phyloP scores from a whole-genome alignment of 352 stramenopile genomes.

The Sclerospora graminicola region DNA sequence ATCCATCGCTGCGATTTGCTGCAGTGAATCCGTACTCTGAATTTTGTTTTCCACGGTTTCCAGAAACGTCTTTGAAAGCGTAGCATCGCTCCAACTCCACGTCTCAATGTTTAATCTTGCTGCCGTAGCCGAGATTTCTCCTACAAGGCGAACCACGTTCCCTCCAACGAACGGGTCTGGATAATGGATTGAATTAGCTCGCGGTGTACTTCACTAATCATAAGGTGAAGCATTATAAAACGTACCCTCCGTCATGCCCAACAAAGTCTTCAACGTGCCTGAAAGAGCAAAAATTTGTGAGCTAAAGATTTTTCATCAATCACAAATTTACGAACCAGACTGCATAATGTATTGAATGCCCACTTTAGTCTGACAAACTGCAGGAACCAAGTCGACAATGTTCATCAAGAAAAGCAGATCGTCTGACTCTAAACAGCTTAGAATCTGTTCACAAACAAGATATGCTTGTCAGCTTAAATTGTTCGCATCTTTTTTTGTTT shows the following conservation, averaged over 20 bases:
- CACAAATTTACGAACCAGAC: conserved; percentile 35
- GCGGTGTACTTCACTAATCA: not conserved
- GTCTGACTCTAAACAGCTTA: conserved; percentile 63
- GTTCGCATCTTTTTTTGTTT: not conserved
- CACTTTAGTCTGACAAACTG: conserved; percentile 49
- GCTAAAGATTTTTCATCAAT: not conserved
- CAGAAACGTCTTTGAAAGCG: conserved; percentile 71
- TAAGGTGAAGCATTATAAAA: not conserved
- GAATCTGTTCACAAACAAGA: conserved; percentile 29
- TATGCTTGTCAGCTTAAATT: conserved; percentile 2
- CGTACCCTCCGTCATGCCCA: conserved; percentile 58
- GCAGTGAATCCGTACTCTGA: conserved; percentile 41
- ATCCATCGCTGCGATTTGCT: conserved; percentile 82
- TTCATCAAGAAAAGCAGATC: conserved; percentile 81
- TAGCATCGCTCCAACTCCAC: conserved; percentile 68
- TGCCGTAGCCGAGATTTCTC: conserved; percentile 61
- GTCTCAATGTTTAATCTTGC: conserved; percentile 53
- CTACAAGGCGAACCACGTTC: conserved; percentile 64
- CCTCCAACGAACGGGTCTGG: conserved; percentile 71
- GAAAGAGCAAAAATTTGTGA: conserved; percentile 3
- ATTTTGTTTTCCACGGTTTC: conserved; percentile 61
- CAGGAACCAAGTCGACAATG: conserved; percentile 67
- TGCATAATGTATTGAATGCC: conserved; percentile 70
- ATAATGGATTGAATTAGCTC: conserved; percentile 3
- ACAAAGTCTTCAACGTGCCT: conserved; percentile 56